Percentiles rank a stretch among this genome's conserved stretches.
Evolutionary conservation across 805 yeast species (phyloP).

Genomic region (Helenozyma baotianmanensis): DNA sequence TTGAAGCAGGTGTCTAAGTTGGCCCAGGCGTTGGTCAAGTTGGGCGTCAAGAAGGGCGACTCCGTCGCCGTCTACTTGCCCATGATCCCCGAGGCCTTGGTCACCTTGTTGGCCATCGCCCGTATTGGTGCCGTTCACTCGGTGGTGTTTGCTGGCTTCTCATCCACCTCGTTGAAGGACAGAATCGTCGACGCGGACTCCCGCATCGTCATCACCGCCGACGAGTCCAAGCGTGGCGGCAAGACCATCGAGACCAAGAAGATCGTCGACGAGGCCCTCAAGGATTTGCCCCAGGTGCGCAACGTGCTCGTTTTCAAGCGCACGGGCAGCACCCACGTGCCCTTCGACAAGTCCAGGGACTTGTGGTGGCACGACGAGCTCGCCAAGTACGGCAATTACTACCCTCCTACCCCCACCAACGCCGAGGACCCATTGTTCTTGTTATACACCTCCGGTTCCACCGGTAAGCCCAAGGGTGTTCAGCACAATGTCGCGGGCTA

Average conservation of each 20-base stretch:
- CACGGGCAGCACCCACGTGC: constrained; percentile 71
- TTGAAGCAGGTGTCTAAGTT: constrained; percentile 79
- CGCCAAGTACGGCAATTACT: constrained; percentile 74
- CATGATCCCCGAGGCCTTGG: constrained; percentile 95
- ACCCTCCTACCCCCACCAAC: constrained; percentile 81
- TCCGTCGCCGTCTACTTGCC: constrained; percentile 95
- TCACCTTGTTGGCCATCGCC: constrained; percentile 89
- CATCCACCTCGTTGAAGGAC: constrained; percentile 87
- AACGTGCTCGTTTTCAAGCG: constrained; percentile 86
- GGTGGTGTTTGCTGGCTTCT: constrained; percentile 94
- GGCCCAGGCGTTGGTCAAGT: constrained; percentile 74
- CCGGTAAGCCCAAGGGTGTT: constrained; percentile 98
- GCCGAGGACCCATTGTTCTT: constrained; percentile 94
- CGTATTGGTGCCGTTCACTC: constrained; percentile 96
- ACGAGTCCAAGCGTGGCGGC: constrained; percentile 95
- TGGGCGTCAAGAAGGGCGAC: constrained; percentile 93
- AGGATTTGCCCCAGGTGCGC: constrained; percentile 66
- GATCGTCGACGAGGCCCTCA: constrained; percentile 91
- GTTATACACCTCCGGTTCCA: constrained; percentile 96
- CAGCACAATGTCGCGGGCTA: constrained; percentile 95
- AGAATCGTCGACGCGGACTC: constrained; percentile 86
- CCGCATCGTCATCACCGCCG: constrained; percentile 85
- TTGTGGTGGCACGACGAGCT: constrained; percentile 94
- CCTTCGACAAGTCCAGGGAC: constrained; percentile 78
- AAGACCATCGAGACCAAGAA: constrained; percentile 87